Evolutionary conservation across 139 green algal species (phyloP).

Genomic region (Tetradesmus obliquus): DNA sequence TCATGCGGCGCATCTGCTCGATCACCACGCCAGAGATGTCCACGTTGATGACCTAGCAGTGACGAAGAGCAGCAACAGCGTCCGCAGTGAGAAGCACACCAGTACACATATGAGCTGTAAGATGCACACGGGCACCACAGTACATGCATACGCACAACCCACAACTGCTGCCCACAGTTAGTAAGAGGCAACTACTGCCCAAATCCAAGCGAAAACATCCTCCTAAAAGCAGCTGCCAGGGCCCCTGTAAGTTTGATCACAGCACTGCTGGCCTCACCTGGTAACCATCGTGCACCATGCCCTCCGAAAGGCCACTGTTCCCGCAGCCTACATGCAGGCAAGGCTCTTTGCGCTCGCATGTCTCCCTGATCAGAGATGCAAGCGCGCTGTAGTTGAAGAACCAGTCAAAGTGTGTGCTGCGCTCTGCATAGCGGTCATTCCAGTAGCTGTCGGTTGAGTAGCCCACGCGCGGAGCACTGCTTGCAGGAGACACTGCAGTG

Average conservation of each 20-base stretch:
- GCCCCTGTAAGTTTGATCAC: neutral
- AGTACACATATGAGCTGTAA: neutral
- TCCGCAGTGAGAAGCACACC: neutral
- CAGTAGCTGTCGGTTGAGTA: conserved; percentile 45
- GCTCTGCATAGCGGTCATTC: conserved; percentile 40
- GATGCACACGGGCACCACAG: too few relatives aligned
- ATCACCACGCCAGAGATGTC: conserved; percentile 59
- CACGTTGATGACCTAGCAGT: conserved; percentile 37
- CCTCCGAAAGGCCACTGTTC: conserved; percentile 47
- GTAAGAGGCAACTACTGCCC: too few relatives aligned
- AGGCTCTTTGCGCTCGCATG: neutral
- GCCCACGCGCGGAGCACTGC: neutral
- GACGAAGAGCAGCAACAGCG: neutral
- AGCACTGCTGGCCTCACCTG: conserved; percentile 12
- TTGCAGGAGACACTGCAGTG: neutral
- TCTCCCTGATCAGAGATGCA: neutral
- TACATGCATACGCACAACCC: too few relatives aligned
- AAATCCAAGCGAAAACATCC: neutral
- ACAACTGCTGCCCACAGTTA: too few relatives aligned
- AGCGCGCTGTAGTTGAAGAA: conserved; percentile 45
- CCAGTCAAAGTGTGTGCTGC: conserved; percentile 39
- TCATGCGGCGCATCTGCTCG: conserved; percentile 41
- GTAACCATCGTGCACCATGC: conserved; percentile 49
- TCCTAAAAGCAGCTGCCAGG: neutral
- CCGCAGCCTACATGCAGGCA: conserved; percentile 56